Evolutionary conservation across 371 early-diverging fungal species (phyloP).

Genomic region (Mucor piriformis): DNA sequence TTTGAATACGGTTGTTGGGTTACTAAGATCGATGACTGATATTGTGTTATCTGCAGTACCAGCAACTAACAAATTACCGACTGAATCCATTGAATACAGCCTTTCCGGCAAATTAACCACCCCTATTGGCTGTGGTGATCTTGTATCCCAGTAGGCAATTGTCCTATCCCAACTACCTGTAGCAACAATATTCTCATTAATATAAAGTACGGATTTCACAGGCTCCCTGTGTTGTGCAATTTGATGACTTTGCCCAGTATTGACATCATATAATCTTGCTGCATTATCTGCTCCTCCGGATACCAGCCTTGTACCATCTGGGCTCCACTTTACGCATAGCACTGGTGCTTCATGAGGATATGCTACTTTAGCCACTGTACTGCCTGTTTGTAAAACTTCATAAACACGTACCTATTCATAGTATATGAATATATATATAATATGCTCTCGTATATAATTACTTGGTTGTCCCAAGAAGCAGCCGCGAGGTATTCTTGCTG

Average conservation of each 20-base stretch:
- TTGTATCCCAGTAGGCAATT: conserved; percentile 90
- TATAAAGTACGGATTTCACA: conserved; percentile 75
- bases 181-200: conserved; percentile 67
- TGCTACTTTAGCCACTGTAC: conserved; percentile 74
- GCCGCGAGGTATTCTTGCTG: conserved; percentile 81
- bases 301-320: conserved; percentile 35
- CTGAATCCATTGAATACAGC: conserved; percentile 86
- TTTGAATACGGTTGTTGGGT: conserved; percentile 73
- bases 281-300: conserved; percentile 75
- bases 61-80: conserved; percentile 30
- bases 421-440: not conserved
- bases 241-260: conserved; percentile 74
- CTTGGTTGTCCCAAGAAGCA: conserved; percentile 87
- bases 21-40: conserved; percentile 76
- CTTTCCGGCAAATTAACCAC: conserved; percentile 83
- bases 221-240: conserved; percentile 82
- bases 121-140: conserved; percentile 73
- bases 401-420: conserved; percentile 81
- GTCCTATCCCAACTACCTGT: conserved; percentile 97
- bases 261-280: conserved; percentile 76
- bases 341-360: conserved; percentile 87
- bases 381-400: conserved; percentile 77
- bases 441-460: conserved; percentile 21
- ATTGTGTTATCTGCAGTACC: conserved; percentile 57
- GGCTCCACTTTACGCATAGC: conserved; percentile 82